These are phyloP conservation scores for Fimicolochytrium jonesii DNA, from an alignment of 192 early-diverging fungal genomes.

Conservation along the genomic window DNA sequence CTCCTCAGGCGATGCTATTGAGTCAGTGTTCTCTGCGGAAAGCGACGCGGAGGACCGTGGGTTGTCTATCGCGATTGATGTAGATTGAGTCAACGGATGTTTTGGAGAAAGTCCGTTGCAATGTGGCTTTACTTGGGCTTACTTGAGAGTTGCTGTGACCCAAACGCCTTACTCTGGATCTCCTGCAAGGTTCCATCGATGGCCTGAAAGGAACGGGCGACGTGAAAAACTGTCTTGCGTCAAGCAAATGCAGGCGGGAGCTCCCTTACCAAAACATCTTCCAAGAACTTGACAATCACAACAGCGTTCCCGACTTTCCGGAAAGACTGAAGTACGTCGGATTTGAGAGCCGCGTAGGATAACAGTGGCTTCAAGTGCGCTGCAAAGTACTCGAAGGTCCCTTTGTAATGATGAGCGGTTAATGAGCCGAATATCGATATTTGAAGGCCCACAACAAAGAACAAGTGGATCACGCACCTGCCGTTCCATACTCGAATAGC, in stretches of 20 bases:
- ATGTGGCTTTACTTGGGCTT: too few relatives aligned
- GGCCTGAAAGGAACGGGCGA: not conserved
- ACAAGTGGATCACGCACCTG: slow-evolving; percentile 13
- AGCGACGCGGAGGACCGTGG: too few relatives aligned
- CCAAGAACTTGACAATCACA: slow-evolving; percentile 23
- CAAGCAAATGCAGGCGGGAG: not conserved
- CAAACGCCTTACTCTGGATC: slow-evolving; percentile 8
- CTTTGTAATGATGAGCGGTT: slow-evolving; percentile 10
- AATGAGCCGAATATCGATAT: too few relatives aligned
- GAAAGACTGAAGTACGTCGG: slow-evolving; percentile 43
- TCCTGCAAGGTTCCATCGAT: slow-evolving; percentile 6
- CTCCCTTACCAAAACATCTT: slow-evolving; percentile 29
- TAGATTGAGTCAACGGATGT: too few relatives aligned
- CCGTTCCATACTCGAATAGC: slow-evolving; percentile 42
- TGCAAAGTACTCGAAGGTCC: slow-evolving; percentile 38
- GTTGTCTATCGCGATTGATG: too few relatives aligned
- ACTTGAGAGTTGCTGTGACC: too few relatives aligned
- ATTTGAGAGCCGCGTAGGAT: slow-evolving; percentile 28
- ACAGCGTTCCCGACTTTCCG: slow-evolving; percentile 43
- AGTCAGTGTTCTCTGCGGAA: too few relatives aligned
- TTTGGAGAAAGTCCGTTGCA: too few relatives aligned
- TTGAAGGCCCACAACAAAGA: too few relatives aligned
- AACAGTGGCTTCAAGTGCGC: slow-evolving; percentile 35
- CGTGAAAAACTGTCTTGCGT: too few relatives aligned
- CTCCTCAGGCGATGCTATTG: too few relatives aligned